Conservation (phyloP, 306 rosid species). For the Dryas alaskensis region DNA sequence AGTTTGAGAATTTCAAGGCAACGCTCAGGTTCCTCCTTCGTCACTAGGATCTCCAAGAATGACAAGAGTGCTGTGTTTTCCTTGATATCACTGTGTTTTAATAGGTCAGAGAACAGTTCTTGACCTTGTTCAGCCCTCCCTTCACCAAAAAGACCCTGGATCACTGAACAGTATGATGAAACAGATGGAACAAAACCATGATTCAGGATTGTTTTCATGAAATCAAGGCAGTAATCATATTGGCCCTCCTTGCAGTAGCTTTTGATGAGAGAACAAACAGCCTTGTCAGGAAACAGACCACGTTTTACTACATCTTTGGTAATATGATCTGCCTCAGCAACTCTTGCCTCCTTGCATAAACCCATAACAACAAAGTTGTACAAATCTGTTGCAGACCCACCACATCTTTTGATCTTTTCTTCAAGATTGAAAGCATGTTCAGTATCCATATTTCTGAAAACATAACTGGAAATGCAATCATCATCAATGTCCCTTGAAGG, state of each 20-base stretch:
- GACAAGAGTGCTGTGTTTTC: slow-evolving; percentile 6
- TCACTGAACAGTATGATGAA: slow-evolving; percentile 1
- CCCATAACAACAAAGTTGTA: slow-evolving; percentile 5
- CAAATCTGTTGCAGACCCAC: slow-evolving; percentile 5
- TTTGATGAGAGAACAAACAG: slow-evolving; percentile 2
- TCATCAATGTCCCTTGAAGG: not conserved
- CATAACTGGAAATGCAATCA: not conserved
- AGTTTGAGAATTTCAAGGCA: slow-evolving; percentile 6
- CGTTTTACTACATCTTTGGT: not conserved
- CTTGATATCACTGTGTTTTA: slow-evolving; percentile 5
- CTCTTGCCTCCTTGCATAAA: slow-evolving; percentile 2
- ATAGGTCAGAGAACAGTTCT: not conserved
- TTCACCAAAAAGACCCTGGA: slow-evolving; percentile 4
- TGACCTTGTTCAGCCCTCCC: slow-evolving; percentile 6
- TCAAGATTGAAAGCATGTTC: slow-evolving; percentile 15
- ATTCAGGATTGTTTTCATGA: not conserved
- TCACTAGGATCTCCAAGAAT: not conserved
- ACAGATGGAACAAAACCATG: slow-evolving; percentile 1
- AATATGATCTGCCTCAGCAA: slow-evolving; percentile 6
- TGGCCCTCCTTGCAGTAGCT: not conserved
- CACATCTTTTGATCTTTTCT: slow-evolving; percentile 7
- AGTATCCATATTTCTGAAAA: not conserved
- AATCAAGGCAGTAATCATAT: not conserved
- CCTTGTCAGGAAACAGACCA: not conserved
- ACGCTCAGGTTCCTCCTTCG: slow-evolving; percentile 1